Conservation (phyloP, 176 grass and related monocot species). For the Raddia guianensis region DNA sequence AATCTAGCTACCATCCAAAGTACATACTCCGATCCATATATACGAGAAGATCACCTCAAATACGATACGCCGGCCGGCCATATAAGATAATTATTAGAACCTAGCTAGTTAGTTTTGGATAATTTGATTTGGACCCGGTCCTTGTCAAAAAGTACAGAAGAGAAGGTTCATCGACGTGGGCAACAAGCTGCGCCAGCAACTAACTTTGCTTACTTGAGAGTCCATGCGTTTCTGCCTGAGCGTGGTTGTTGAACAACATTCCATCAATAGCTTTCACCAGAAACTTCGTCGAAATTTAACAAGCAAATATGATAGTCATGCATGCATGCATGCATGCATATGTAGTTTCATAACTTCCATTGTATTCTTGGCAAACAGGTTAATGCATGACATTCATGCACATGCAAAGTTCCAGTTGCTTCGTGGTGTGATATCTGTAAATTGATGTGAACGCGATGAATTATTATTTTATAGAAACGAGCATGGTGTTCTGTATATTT, state of each 20-base stretch:
- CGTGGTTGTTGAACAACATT: not conserved
- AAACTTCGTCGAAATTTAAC: slow-evolving; percentile 1
- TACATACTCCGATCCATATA: too few species aligned
- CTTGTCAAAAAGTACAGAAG: not conserved
- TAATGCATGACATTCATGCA: not conserved
- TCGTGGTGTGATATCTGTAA: too few species aligned
- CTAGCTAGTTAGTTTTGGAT: not conserved
- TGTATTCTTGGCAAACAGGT: not conserved
- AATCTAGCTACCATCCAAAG: not conserved
- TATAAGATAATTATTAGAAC: not conserved
- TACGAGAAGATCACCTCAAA: not conserved
- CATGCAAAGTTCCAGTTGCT: slow-evolving; percentile 5
- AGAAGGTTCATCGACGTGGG: not conserved
- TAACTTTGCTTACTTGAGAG: not conserved
- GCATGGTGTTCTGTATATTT: too few species aligned
- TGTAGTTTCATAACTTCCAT: too few species aligned
- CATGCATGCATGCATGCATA: not conserved
- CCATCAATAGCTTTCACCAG: not conserved
- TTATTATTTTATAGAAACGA: too few species aligned
- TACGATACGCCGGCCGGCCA: not conserved
- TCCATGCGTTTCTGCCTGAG: not conserved
- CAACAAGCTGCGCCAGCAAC: not conserved
- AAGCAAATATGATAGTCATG: too few species aligned
- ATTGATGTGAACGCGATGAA: too few species aligned
- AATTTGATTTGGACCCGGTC: not conserved